Base-by-base conservation (phyloP, 75 land plant genomes). In the Cryptomeria japonica region DNA sequence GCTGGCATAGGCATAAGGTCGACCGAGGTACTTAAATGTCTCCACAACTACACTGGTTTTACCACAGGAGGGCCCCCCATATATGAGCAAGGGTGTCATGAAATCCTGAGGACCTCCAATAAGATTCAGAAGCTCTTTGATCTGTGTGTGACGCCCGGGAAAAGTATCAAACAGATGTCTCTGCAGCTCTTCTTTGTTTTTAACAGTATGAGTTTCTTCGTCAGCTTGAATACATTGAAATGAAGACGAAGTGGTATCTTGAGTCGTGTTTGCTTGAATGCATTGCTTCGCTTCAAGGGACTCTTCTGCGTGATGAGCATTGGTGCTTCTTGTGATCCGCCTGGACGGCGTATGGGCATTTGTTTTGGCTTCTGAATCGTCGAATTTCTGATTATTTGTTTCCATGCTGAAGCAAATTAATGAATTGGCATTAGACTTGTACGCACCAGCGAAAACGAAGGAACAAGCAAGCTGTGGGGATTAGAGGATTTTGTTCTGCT, bases 1-100 rank as follows among this genome's bases (percentile, higher is more conserved):
- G 88, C 97, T 95, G 3, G 90, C 87, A 86, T 96, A 98, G 32
- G 96, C 96, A 87, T 94, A 96, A 16, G 96, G 97, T n/a, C 98
- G 91, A 18, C 90, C 89, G 64, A 98, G 87, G 76, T 92, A 93
- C 86, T 85, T 87, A 64, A 98, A 92, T 10, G 89, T 44, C 56
- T 94, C 92, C 41, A 93, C 90, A 68, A 95, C 80, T 18, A 94
- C 83, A 83, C 93, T 92, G 34, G 99, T 95, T 85, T 98, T 98
- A 18, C 99, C 99, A 41, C 94, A 94, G 3, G 96, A 93, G 72
- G 94, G 79, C 5, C 94, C 93, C 55, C 99, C 99, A 78, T 95
- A 95, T 2, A 98, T 49, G 84, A 98, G 91, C 82, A 95, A 84
- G 34, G 99, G 98, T 19, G 91, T 87, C 87, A 95, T 89, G 0